phyloP scores from a whole-genome alignment of 208 protist species.

The Lotmaria passim region DNA sequence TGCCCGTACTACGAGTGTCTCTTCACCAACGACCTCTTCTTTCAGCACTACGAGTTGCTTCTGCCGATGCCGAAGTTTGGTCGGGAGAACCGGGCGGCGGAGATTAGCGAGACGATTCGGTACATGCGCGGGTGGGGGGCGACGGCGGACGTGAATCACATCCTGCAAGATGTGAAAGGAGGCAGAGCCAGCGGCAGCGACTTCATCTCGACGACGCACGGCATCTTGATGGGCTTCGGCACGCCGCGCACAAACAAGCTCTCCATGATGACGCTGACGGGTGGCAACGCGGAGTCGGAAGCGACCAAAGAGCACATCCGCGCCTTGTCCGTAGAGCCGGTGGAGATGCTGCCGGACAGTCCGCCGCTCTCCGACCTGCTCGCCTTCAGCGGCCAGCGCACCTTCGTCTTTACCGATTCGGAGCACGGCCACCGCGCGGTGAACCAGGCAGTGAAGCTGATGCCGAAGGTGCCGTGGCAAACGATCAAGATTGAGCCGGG shows the following conservation, averaged over 20 bases:
- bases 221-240: constrained; percentile 81
- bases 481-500: constrained; percentile 75
- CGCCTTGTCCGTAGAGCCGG: constrained; percentile 58
- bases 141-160: constrained; percentile 72
- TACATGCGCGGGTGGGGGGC: constrained; percentile 85
- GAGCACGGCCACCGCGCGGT: constrained; percentile 61
- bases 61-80: constrained; percentile 88
- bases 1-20: constrained; percentile 87
- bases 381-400: constrained; percentile 77
- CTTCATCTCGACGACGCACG: constrained; percentile 79
- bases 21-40: constrained; percentile 77
- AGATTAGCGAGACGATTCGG: constrained; percentile 88
- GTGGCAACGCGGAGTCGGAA: constrained; percentile 42
- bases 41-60: constrained; percentile 84
- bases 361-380: constrained; percentile 80
- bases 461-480: constrained; percentile 71
- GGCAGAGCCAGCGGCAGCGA: constrained; percentile 67
- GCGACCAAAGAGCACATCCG: constrained; percentile 46
- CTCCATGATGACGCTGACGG: constrained; percentile 55
- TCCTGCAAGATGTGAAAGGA: constrained; percentile 78
- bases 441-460: constrained; percentile 41
- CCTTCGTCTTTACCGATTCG: constrained; percentile 70
- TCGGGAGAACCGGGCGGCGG: constrained; percentile 73
- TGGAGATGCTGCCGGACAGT: constrained; percentile 75
- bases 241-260: constrained; percentile 79